Conservation (phyloP, 352 stramenopile genomes). For the Pythium chondricola region DNA sequence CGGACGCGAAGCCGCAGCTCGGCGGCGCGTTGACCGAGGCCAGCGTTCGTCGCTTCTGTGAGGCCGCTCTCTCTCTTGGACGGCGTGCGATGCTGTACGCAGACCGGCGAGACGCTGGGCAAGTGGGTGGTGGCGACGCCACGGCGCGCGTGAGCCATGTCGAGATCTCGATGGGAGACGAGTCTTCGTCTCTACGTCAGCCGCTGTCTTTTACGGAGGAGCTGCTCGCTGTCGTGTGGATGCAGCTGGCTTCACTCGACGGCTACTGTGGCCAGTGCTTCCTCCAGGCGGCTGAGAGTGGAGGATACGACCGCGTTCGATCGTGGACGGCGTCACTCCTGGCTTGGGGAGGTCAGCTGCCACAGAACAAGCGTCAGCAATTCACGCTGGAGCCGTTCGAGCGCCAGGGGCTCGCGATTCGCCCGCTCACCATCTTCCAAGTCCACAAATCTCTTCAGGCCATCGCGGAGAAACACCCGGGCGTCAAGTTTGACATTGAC, state of each 20-base stretch:
- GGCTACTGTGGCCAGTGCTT: constrained; percentile 80
- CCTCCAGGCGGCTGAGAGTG: constrained; percentile 66
- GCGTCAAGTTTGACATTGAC: constrained; percentile 68
- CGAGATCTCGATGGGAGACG: constrained; percentile 19
- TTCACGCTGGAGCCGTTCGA: constrained; percentile 58
- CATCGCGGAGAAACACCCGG: constrained; percentile 49
- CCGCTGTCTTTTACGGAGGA: constrained; percentile 44
- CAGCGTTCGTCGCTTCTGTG: constrained; percentile 55
- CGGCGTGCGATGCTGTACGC: constrained; percentile 51
- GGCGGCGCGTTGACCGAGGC: constrained; percentile 59
- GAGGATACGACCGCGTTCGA: constrained; percentile 73
- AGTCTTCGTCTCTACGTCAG: neutral
- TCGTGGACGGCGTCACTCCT: constrained; percentile 74
- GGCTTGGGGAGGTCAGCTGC: constrained; percentile 58
- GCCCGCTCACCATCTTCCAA: constrained; percentile 50
- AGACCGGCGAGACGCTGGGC: constrained; percentile 3
- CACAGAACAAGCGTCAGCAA: constrained; percentile 21
- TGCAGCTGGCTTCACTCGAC: constrained; percentile 70
- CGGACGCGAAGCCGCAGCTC: constrained; percentile 36
- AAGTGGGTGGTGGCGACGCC: neutral
- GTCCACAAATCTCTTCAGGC: constrained; percentile 44
- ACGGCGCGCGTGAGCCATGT: constrained; percentile 4
- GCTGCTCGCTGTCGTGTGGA: constrained; percentile 74
- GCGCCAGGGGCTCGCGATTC: constrained; percentile 59
- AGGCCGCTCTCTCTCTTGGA: constrained; percentile 56